Conservation (phyloP, 495 filamentous ascomycete species). For the Tirmania nivea region DNA sequence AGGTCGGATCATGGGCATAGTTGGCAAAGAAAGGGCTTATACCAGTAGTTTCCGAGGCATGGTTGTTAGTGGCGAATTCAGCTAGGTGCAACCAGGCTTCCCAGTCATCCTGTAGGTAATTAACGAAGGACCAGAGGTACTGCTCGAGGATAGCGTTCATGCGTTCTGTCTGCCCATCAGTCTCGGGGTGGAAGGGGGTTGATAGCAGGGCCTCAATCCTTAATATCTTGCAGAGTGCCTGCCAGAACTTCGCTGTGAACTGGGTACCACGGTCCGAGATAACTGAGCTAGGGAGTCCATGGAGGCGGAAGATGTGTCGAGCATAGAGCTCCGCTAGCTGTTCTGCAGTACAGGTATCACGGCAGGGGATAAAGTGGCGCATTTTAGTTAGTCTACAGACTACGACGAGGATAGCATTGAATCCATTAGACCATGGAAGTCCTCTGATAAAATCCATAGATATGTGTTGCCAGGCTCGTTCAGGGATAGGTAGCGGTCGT, state of each 20-base stretch:
- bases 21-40: slow-evolving; percentile 8
- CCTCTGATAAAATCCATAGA: neutral
- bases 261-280: slow-evolving; percentile 1
- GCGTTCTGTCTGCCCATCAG: neutral
- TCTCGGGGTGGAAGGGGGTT: neutral
- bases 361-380: neutral
- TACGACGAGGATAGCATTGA: neutral
- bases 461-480: neutral
- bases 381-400: neutral
- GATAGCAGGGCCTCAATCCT: neutral
- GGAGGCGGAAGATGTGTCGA: neutral
- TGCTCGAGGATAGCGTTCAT: neutral
- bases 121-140: neutral
- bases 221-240: neutral
- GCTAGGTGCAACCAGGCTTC: neutral
- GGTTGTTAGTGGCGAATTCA: slow-evolving; percentile 6
- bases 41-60: neutral
- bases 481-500: neutral
- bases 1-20: slow-evolving; percentile 7
- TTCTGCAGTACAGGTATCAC: neutral
- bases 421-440: neutral
- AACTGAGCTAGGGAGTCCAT: slow-evolving; percentile 1
- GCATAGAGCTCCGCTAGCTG: neutral
- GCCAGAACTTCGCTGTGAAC: slow-evolving; percentile 6
- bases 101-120: neutral